A percentile compares a stretch with the other conserved stretches of the same genome.
Conservation (phyloP, 1,284 basidiomycete genomes). For the Trametes pubescens region DNA sequence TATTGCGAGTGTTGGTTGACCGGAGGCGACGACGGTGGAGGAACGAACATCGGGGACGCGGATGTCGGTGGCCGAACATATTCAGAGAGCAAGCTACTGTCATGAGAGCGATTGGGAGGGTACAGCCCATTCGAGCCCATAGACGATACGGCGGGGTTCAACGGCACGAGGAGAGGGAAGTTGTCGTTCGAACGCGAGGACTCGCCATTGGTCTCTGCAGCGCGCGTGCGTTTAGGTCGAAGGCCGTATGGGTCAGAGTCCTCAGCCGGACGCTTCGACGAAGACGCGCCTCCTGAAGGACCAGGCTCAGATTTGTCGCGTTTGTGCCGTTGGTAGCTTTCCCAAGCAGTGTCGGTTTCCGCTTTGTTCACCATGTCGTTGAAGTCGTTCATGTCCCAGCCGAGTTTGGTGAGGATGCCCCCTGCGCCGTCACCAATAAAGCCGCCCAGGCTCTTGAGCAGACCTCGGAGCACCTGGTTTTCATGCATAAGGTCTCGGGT, state of each 20-base stretch:
- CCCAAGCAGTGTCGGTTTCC: slow-evolving; percentile 92
- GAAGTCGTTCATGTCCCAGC: slow-evolving; percentile 80
- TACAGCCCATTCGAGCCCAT: slow-evolving; percentile 44
- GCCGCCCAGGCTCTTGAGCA: slow-evolving; percentile 76
- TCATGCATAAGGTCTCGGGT: slow-evolving; percentile 83
- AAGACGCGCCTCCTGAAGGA: slow-evolving; percentile 25
- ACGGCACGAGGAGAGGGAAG: slow-evolving; percentile 64
- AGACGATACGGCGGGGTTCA: slow-evolving; percentile 52
- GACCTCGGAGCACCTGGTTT: slow-evolving; percentile 82
- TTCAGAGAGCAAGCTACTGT: slow-evolving; percentile 65
- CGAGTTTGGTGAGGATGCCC: slow-evolving; percentile 79
- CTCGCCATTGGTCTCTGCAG: slow-evolving; percentile 52
- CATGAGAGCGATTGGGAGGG: slow-evolving; percentile 46
- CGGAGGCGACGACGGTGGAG: slow-evolving; percentile 47
- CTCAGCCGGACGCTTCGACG: slow-evolving; percentile 55
- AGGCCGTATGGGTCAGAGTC: slow-evolving; percentile 50
- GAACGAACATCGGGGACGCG: slow-evolving; percentile 72
- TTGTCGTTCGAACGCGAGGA: slow-evolving; percentile 47
- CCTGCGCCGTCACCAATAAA: slow-evolving; percentile 89
- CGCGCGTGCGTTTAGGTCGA: slow-evolving; percentile 61
- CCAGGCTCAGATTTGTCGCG: slow-evolving; percentile 38
- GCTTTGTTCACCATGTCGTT: slow-evolving; percentile 82
- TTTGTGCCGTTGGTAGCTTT: slow-evolving; percentile 81
- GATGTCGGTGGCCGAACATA: slow-evolving; percentile 61
- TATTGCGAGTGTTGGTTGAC: slow-evolving; percentile 49